Percentiles rank a stretch among this genome's conserved stretches.
phyloP scores from a whole-genome alignment of 2,329 filamentous ascomycete species.

The Hirsutella rhossiliensis region DNA sequence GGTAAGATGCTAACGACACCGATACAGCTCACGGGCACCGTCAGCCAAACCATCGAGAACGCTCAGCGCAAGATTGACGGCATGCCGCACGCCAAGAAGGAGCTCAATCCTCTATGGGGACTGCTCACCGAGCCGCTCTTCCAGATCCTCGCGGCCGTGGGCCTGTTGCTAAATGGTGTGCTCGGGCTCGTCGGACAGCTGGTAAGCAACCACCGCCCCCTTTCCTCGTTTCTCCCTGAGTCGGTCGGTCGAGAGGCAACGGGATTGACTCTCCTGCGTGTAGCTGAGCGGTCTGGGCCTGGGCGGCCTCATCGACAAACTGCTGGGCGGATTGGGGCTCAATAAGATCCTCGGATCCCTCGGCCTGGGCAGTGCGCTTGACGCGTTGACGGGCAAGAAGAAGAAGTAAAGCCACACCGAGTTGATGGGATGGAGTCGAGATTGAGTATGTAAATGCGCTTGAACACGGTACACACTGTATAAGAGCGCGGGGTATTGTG shows the following conservation, averaged over 20 bases:
- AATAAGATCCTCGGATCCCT: constrained; percentile 64
- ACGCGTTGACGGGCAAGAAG: constrained; percentile 31
- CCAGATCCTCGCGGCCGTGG: constrained; percentile 86
- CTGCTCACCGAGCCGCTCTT: constrained; percentile 74
- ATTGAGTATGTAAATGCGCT: not conserved
- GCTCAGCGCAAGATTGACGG: constrained; percentile 80
- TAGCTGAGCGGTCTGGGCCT: constrained; percentile 67
- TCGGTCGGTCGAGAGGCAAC: not conserved
- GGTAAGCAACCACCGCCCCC: constrained; percentile 18
- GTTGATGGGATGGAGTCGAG: not conserved
- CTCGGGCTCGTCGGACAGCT: constrained; percentile 73
- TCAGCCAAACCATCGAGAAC: constrained; percentile 74
- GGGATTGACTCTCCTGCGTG: constrained; percentile 8
- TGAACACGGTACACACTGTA: not conserved
- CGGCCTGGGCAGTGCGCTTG: constrained; percentile 43
- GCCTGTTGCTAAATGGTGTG: constrained; percentile 70
- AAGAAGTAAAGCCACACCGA: constrained; percentile 12
- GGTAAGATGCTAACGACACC: not conserved
- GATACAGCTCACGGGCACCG: constrained; percentile 56
- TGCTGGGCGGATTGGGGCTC: constrained; percentile 67
- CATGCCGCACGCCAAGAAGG: constrained; percentile 92
- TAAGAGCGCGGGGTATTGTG: no score
- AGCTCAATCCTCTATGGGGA: constrained; percentile 82
- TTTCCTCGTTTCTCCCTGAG: not conserved
- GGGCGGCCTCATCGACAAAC: constrained; percentile 65